Evolutionary conservation across 2,329 filamentous ascomycete species (phyloP).

Genomic region (Chrysosporium queenslandicum): DNA sequence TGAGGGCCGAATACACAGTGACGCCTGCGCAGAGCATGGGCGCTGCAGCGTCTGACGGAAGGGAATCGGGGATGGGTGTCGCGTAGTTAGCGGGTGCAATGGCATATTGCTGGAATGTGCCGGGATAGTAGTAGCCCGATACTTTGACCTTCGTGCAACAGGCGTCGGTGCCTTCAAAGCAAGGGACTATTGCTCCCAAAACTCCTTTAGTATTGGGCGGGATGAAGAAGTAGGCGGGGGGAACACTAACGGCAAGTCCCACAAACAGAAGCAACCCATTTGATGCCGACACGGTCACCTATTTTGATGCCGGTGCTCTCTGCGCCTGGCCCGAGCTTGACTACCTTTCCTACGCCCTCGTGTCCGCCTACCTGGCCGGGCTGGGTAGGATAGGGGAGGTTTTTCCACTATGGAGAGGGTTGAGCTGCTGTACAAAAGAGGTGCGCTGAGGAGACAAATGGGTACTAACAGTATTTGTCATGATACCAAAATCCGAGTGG

Average conservation of each 20-base stretch:
- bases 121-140: constrained; percentile 58
- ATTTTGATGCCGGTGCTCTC: constrained; percentile 49
- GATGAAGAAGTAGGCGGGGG: not conserved
- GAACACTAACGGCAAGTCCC: constrained; percentile 40
- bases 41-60: constrained; percentile 52
- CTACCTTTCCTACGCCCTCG: constrained; percentile 56
- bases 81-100: constrained; percentile 57
- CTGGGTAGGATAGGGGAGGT: constrained; percentile 50
- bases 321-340: constrained; percentile 53
- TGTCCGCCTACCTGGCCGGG: constrained; percentile 58
- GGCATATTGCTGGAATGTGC: constrained; percentile 64
- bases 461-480: constrained; percentile 38
- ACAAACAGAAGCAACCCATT: constrained; percentile 54
- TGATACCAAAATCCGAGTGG: constrained; percentile 52
- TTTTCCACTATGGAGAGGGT: constrained; percentile 38
- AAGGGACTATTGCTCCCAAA: constrained; percentile 32
- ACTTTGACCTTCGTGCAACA: constrained; percentile 49
- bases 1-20: constrained; percentile 56
- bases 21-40: constrained; percentile 60
- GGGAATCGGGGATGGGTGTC: constrained; percentile 55
- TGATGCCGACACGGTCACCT: constrained; percentile 61
- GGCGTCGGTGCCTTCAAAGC: constrained; percentile 46
- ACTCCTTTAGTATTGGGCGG: not conserved
- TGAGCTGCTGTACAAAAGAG: not conserved
- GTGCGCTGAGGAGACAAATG: not conserved